phyloP scores from a whole-genome alignment of 805 yeast species.

The Metschnikowia vanudenii region DNA sequence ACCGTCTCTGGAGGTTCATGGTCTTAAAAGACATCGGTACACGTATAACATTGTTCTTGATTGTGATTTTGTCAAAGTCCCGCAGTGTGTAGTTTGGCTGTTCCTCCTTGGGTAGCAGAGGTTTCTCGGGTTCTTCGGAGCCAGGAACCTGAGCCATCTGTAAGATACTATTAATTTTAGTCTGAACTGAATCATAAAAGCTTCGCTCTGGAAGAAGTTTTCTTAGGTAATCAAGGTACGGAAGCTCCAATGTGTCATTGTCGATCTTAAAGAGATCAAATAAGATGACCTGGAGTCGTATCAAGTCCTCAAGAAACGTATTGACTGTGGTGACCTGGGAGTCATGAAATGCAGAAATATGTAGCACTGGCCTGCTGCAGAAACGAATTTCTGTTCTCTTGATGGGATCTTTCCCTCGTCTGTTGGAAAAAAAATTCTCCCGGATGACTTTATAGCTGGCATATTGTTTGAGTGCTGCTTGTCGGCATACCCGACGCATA shows the following conservation, averaged over 20 bases:
- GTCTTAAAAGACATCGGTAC: constrained; percentile 20
- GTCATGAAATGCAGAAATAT: constrained; percentile 26
- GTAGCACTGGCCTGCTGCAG: constrained; percentile 29
- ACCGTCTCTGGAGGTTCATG: constrained; percentile 17
- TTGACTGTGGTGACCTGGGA: constrained; percentile 23
- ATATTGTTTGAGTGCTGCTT: constrained; percentile 25
- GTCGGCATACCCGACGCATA: constrained; percentile 24
- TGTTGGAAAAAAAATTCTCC: constrained; percentile 15
- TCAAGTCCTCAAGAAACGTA: constrained; percentile 25
- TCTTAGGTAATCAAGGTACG: constrained; percentile 20
- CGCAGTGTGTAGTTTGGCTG: background rate
- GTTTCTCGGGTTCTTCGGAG: too few relatives aligned
- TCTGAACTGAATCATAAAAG: constrained; percentile 32
- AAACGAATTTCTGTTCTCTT: constrained; percentile 12
- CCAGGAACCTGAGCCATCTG: constrained; percentile 8
- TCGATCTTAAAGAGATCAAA: constrained; percentile 14
- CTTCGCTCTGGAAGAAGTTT: constrained; percentile 23
- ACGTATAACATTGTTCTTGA: constrained; percentile 15
- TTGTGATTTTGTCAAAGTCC: constrained; percentile 14
- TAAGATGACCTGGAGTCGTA: constrained; percentile 18
- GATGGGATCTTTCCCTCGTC: background rate
- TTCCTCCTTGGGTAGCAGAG: background rate
- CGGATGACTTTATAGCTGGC: constrained; percentile 26
- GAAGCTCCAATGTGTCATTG: constrained; percentile 15
- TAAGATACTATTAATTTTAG: constrained; percentile 31